Evolutionary conservation across 345 rosid genomes (phyloP), one percentile per base, ranked within the genome.

Genomic region (Ceriops decandra): DNA sequence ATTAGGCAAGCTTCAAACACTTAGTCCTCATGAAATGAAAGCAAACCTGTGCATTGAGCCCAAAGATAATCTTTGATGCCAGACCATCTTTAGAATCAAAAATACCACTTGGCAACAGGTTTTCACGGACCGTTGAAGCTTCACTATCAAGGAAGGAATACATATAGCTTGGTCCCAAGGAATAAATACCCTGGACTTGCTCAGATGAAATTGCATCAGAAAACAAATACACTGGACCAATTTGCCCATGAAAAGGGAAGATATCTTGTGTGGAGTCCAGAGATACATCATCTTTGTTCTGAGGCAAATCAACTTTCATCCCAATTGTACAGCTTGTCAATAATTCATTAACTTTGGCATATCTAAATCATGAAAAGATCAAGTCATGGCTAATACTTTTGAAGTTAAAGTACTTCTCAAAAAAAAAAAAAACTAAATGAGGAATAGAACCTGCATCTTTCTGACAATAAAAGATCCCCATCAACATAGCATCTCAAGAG

Each of bases 101-200:
- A 83, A 90, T 75, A 61, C 90, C 95, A 86, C 91, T 84, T 36
- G 88, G 86, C 69, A 87, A 53, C 68, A 85, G 85, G 69, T 66
- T 86, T 70, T 82, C 85, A 80, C 78, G 77, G 74, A 73, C 68
- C 57, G 87, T 75, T 62, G 85, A 75, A 72, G 83, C 84, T 76
- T 90, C 93, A 75, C 84, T 87, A 72, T 93, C 96, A 72, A 87
- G 86, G 84, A 93, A 93, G 17, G 95, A 86, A 74, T 93, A 93
- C 98, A 90, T 93, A 73, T 93, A 93, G 84, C 97, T 90, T 71
- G 97, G 96, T 76, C 98, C 98, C 7, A 93, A 84, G 19, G 85
- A 84, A 84, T 85, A 74, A 53, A 93, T 79, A 57, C 88, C 89
- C 81, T 84, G 87, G 73, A 90, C 88, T 74, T 87, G 89, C 87